Conservation (phyloP, 176 grass and related monocot genomes). For the Eragrostis curvula region DNA sequence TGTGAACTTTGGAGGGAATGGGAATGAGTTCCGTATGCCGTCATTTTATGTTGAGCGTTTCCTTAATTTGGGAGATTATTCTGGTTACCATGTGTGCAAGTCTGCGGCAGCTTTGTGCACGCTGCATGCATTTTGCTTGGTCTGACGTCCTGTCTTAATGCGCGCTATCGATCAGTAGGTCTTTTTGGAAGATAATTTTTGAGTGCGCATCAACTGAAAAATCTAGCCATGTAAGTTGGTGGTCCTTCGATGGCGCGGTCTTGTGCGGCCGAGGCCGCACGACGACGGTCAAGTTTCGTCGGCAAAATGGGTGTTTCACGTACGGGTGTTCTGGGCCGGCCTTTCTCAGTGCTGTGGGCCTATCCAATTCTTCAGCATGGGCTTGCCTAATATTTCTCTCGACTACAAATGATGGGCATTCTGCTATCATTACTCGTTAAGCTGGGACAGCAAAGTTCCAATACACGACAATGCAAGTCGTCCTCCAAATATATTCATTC, state of each 20-base stretch:
- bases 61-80: not conserved
- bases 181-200: not conserved
- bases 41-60: not conserved
- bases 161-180: not conserved
- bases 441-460: not conserved
- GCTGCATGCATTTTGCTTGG: not conserved
- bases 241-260: too few relatives aligned
- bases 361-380: not conserved
- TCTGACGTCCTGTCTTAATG: not conserved
- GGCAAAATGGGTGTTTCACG: not conserved
- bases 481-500: not conserved
- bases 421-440: not conserved
- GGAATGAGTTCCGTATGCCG: not conserved
- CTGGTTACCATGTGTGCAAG: not conserved
- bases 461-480: not conserved
- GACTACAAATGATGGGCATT: too few relatives aligned
- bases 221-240: too few relatives aligned
- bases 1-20: not conserved
- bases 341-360: not conserved
- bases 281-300: not conserved
- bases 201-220: not conserved
- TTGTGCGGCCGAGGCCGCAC: too few relatives aligned
- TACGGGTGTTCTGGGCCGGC: not conserved
- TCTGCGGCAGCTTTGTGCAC: not conserved
- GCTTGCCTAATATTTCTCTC: not conserved